Base-by-base conservation (phyloP, 2,329 filamentous ascomycete genomes). In the Hypomyces perniciosus region DNA sequence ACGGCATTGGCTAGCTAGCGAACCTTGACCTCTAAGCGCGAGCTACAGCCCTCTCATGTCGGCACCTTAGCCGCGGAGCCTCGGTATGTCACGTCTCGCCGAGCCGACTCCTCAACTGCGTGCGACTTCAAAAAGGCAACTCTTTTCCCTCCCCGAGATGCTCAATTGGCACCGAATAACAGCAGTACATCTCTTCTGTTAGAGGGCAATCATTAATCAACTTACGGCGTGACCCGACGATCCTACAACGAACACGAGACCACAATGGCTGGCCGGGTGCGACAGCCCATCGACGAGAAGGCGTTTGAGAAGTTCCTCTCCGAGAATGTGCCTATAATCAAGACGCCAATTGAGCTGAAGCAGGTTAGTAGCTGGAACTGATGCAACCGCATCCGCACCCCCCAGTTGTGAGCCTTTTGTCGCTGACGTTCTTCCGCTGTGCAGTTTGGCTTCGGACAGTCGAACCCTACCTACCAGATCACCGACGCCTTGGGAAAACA, bases 391-490 rank as follows among this genome's bases (percentile, higher is more conserved):
- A 8, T 28, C 27, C 5, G 5, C 10, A 6, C 27, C 6, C 9
- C 2, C 9, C 39, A 42, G 27, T 26, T 42, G 39, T 27, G 39
- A 6, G 35, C 35, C 31, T 28, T 5, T 44, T 50, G 10, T 45
- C 52, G 43, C 49, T 54, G 40, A 48, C 48, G n/a, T 27, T 6
- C 55, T 48, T 46, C 38, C 26, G 20, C 30, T 28, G 28, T 26
- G 26, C 63, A 97, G 88, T 99, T 97, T 67, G 90, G 91, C 62
- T 97, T 95, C 68, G 93, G 93, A 54, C 93, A 97, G 72, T 96
- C 90, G 52, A 99, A 97, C 67, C 93, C 93, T 41, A 99, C 93
- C 2, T 99, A 97, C 72, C 89, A 92, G 63, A 78, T 97, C 63
- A 95, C 84, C 12, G 84, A 84, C 47, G 76, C 82, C 57, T 77